Base-by-base conservation (phyloP, 768 basidiomycete genomes). In the Krasilnikovozyma curviuscula region DNA sequence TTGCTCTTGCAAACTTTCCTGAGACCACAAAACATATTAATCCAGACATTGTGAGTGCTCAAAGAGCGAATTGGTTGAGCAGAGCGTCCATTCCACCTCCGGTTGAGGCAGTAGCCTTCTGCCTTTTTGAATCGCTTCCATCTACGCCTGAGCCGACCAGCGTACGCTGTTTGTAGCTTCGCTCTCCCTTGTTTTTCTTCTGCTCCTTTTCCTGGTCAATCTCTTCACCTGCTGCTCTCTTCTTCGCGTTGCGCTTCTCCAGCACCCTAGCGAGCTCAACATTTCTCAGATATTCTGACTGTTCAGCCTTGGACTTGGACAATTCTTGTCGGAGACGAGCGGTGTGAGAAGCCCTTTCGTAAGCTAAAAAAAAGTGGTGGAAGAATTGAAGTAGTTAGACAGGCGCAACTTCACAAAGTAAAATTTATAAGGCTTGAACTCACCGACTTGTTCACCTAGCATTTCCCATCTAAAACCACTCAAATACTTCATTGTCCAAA, bases 401-500 rank as follows among this genome's bases (percentile, higher is more conserved):
- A 45, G 54, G 50, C 34, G 1, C 10, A 16, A 19, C 21, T 46
- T 33, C 7, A 24, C 12, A 16, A 14, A 24, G 45, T 13, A 28
- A 19, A 28, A 40, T 27, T 12, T 32, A 19, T 1, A 14, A 14
- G 41, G n/a, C 24, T 31, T 14, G 13, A 19, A 72, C 88, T 63
- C 61, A 91, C 91, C 86, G 57, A 98, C 79, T 72, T 95, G 91
- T 65, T 97, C 93, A 6, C 85, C 89, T 50, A 98, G 69, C 91
- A 93, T 93, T 65, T 81, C 78, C 93, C 93, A 98, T 59, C 89
- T 93, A 71, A 97, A 98, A 59, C 77, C 81, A 8, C 89, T 89
- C 49, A 98, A 68, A 63, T 98, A 98, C 62, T 91, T 91, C 86
- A 97, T 91, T 48, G 93, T 95, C 93, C 93, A 98, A 7, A 98